Base-by-base conservation (phyloP, 768 basidiomycete genomes). In the Boletus fagicola region DNA sequence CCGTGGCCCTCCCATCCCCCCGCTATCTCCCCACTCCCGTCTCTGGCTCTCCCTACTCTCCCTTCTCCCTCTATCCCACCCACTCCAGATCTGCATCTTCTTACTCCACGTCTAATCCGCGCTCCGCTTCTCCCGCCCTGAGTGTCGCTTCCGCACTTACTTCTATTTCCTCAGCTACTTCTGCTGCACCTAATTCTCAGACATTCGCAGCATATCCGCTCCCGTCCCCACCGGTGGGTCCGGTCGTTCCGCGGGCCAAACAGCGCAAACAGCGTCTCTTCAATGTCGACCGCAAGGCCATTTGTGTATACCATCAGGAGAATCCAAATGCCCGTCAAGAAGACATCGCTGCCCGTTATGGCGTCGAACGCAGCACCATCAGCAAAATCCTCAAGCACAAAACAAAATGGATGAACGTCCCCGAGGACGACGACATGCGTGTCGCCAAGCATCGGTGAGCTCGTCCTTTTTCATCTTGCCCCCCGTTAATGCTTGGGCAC, bases 361-460 rank as follows among this genome's bases (percentile, higher is more conserved):
- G 83, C 49, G 88, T 94, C 58, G 93, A 95, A 67, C 85, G 93
- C 51, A 94, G 91, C 74, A 95, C 93, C n/a, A 87, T 95, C 71
- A 90, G 88, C 74, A 94, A 95, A 75, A 94, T 93, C 60, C 79
- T 94, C 62, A 94, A 94, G 72, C 76, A 88, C 66, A 92, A 89
- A 72, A 78, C 80, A n/a, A 83, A 84, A 61, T 95, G 92, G 92
- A 75, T 94, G 67, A 84, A 80, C 62, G 78, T 88, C 40, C 78
- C 80, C 15, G 80, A 80, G 54, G 80, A 84, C 65, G 81, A 82
- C 56, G 79, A 77, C 57, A 76, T 82, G 58, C 78, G 80, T 51
- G 77, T 84, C 56, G 79, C 85, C n/a, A 88, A 88, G 68, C 83
- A 88, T 68, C 80, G 90, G 89, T 87, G 70, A 65, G 69, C 39